Evolutionary conservation across 257 asterid genomes (phyloP).

Genomic region (Scutellaria minor): DNA sequence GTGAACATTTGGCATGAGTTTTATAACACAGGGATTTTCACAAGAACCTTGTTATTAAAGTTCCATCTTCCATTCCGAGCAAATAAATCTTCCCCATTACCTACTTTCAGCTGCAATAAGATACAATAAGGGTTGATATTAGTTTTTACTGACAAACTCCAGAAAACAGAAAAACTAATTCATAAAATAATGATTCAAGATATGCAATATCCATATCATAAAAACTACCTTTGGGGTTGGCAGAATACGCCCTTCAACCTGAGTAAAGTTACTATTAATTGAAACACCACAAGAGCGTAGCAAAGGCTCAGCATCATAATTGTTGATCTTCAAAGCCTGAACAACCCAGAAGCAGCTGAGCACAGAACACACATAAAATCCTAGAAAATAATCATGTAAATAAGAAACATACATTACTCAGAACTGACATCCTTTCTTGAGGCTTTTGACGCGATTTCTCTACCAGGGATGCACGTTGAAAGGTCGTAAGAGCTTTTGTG

Average conservation of each 20-base stretch:
- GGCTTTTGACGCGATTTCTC: slow-evolving; percentile 93
- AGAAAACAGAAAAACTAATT: background rate
- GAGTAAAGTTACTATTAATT: slow-evolving; percentile 63
- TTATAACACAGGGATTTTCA: background rate
- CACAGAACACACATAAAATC: background rate
- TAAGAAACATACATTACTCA: slow-evolving; percentile 55
- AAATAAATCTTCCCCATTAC: slow-evolving; percentile 79
- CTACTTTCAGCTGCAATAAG: slow-evolving; percentile 72
- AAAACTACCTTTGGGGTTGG: slow-evolving; percentile 76
- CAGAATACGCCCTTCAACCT: slow-evolving; percentile 85
- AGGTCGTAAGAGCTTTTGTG: slow-evolving; percentile 69
- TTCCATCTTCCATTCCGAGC: slow-evolving; percentile 92
- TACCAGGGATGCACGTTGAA: slow-evolving; percentile 79
- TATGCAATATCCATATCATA: background rate
- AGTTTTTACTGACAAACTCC: background rate
- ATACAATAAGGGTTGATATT: slow-evolving; percentile 17
- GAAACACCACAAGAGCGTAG: slow-evolving; percentile 80
- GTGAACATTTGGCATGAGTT: slow-evolving; percentile 2
- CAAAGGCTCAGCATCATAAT: slow-evolving; percentile 81
- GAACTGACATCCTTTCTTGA: slow-evolving; percentile 74
- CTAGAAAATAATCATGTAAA: background rate
- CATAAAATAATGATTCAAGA: background rate
- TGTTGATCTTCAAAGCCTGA: slow-evolving; percentile 80
- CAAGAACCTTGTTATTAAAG: slow-evolving; percentile 68
- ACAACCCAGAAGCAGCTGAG: slow-evolving; percentile 29